Conservation (phyloP, 257 asterid genomes). For the Ilex asprella region DNA sequence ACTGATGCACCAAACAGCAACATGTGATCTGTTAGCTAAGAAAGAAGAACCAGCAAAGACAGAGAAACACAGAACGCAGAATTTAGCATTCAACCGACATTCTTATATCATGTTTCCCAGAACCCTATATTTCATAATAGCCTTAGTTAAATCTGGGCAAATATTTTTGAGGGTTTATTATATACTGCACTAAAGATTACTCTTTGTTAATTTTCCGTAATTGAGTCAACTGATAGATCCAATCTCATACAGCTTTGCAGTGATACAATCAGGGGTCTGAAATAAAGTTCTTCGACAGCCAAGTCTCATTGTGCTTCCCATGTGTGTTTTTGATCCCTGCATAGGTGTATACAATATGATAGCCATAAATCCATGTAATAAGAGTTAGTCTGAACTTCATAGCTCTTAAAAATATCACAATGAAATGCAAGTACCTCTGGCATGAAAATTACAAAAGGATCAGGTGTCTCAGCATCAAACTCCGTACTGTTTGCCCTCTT, state of each 20-base stretch:
- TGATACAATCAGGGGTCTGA: constrained; percentile 73
- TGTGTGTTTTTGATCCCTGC: constrained; percentile 86
- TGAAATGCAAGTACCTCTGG: constrained; percentile 69
- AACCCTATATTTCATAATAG: too few relatives aligned
- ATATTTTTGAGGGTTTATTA: neutral
- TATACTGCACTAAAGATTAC: neutral
- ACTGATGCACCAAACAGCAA: too few relatives aligned
- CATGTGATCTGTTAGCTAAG: too few relatives aligned
- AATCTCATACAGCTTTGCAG: constrained; percentile 73
- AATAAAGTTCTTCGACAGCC: constrained; percentile 85
- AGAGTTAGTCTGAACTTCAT: neutral
- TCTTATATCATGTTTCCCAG: too few relatives aligned
- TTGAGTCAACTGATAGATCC: constrained; percentile 5
- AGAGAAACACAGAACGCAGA: too few relatives aligned
- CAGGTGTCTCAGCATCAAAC: constrained; percentile 60
- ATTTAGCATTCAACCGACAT: too few relatives aligned
- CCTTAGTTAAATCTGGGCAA: too few relatives aligned
- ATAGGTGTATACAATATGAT: constrained; percentile 5
- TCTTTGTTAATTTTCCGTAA: constrained; percentile 3
- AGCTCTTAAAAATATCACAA: constrained; percentile 6
- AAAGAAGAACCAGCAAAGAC: too few relatives aligned
- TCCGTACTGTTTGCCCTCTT: constrained; percentile 80
- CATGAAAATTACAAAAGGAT: constrained; percentile 90
- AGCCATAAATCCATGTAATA: constrained; percentile 9
- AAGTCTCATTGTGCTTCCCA: constrained; percentile 99